Conservation (phyloP, 768 basidiomycete genomes). For the Lentinula sp. region DNA sequence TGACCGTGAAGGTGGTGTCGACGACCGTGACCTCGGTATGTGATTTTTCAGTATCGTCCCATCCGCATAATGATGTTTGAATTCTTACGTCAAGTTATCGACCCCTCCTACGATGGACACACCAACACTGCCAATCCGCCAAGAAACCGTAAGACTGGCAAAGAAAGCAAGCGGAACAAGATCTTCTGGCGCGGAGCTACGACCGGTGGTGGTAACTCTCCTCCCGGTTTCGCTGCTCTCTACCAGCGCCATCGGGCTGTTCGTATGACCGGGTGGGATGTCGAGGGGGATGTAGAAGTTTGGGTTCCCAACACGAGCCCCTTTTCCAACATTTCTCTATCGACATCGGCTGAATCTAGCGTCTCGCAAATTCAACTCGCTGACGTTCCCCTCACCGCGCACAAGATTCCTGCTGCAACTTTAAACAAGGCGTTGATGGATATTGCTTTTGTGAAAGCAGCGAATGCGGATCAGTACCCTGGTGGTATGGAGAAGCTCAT, state of each 20-base stretch:
- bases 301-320: constrained; percentile 7
- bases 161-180: constrained; percentile 1
- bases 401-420: constrained; percentile 30
- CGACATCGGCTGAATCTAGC: neutral
- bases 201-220: constrained; percentile 88
- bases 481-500: constrained; percentile 66
- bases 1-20: neutral
- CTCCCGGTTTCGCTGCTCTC: constrained; percentile 72
- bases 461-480: constrained; percentile 67
- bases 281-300: constrained; percentile 30
- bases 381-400: neutral
- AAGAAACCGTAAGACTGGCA: neutral
- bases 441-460: constrained; percentile 51
- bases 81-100: neutral
- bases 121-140: neutral
- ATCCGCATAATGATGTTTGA: neutral
- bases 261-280: constrained; percentile 47
- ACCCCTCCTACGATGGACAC: neutral
- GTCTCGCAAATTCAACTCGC: neutral
- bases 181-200: constrained; percentile 97
- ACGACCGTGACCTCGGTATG: neutral
- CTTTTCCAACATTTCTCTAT: neutral
- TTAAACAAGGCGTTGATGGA: constrained; percentile 67
- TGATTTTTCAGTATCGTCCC: neutral
- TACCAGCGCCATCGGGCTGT: constrained; percentile 93